Evolutionary conservation across 2,329 filamentous ascomycete species (phyloP), one percentile per base, ranked within the genome.

Genomic region (Phyllosticta citrichinensis): DNA sequence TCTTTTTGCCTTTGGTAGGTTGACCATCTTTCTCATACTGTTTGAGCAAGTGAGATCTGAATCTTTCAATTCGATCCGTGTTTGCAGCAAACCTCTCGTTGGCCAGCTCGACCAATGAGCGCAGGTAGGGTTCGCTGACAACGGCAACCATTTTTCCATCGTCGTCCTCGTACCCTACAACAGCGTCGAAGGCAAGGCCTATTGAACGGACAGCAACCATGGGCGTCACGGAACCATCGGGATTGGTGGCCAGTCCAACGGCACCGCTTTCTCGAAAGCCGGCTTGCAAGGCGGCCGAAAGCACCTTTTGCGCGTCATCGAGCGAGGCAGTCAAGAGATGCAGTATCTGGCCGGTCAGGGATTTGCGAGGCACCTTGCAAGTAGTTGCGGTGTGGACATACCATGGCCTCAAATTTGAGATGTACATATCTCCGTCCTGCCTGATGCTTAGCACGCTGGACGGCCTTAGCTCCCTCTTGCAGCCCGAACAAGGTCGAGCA

Each of bases 391-490:
- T 58, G 24, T 61, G 58, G 25, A 55, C 85, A 71, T 81, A 96
- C 92, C 91, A 97, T 91, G 4, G 92, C 91, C 72, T 97, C 92
- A 70, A 95, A 97, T 74, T 96, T 94, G 76, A 96, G 89, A 73
- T 93, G 90, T 57, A 96, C 79, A 64, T 80, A 78, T 61, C 79
- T 74, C 64, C 70, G 67, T 19, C 67, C 65, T 53, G 80, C 53
- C 20, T 63, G 56, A 27, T 56, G 60, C 53, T 65, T 58, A n/a
- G 30, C 52, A 47, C 14, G 56, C 12, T 52, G 50, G 10, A 55
- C 47, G 50, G 51, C 56, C 17, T 58, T 52, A 17, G 60, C 27
- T 5, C 60, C 58, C 17, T 63, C 40, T 47, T n/a, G 52, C 22
- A 72, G 83, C 74, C 68, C 82, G 78, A 68, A 75, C 19, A 63